Conservation (phyloP, 139 green algal species). For the Auxenochlorella pyrenoidosa region DNA sequence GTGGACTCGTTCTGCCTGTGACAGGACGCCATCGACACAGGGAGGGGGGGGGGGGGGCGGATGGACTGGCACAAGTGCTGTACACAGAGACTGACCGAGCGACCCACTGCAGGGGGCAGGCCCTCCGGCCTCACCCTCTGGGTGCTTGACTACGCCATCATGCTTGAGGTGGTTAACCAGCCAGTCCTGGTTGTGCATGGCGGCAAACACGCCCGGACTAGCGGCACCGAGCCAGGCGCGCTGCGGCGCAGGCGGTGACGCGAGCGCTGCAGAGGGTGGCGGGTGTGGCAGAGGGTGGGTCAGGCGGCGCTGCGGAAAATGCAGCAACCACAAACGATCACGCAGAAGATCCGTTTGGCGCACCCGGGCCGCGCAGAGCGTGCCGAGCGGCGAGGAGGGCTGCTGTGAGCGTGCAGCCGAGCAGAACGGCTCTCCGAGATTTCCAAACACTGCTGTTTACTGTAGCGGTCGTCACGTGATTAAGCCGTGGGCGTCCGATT, state of each 20-base stretch:
- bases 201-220: neutral
- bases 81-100: too few relatives aligned
- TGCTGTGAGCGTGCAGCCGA: neutral
- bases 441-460: too few relatives aligned
- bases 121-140: neutral
- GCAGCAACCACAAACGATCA: neutral
- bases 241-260: neutral
- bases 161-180: conserved; percentile 18
- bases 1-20: too few relatives aligned
- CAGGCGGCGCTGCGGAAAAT: neutral
- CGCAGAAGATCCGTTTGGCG: neutral
- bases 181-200: conserved; percentile 21
- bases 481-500: too few relatives aligned
- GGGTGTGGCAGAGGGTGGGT: neutral
- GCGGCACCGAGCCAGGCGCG: neutral
- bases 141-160: conserved; percentile 8
- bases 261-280: neutral
- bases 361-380: neutral
- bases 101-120: too few relatives aligned
- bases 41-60: too few relatives aligned
- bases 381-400: neutral
- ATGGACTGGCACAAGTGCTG: too few relatives aligned
- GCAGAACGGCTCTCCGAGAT: too few relatives aligned
- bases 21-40: too few relatives aligned
- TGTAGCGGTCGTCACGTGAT: too few relatives aligned